These are phyloP conservation scores for Colletotrichum musae DNA, from an alignment of 2,329 filamentous ascomycete species.

Conservation along the genomic window DNA sequence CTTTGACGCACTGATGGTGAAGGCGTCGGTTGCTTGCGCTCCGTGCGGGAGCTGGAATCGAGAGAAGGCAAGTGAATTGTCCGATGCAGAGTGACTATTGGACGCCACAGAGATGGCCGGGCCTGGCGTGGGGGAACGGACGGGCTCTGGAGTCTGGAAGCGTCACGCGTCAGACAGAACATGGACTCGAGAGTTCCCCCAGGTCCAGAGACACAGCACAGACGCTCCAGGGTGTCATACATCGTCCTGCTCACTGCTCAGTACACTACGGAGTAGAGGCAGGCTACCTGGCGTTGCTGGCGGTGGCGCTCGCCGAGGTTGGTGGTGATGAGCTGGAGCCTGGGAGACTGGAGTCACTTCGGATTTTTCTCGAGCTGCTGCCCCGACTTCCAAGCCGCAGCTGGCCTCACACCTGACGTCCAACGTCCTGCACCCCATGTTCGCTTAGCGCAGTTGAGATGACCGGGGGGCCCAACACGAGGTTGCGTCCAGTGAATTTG, in stretches of 20 bases:
- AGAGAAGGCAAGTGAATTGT: constrained; percentile 19
- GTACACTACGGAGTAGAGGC: background rate
- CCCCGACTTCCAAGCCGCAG: constrained; percentile 2
- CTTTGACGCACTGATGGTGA: constrained; percentile 28
- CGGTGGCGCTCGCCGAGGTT: constrained; percentile 19
- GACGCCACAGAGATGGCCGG: constrained; percentile 33
- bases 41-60: constrained; percentile 34
- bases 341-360: background rate
- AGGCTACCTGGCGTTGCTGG: constrained; percentile 9
- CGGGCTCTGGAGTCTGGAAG: constrained; percentile 22
- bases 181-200: constrained; percentile 1
- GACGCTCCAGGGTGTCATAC: background rate
- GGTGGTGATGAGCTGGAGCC: background rate
- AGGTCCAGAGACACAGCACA: background rate
- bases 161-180: constrained; percentile 28
- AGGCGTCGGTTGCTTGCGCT: constrained; percentile 15
- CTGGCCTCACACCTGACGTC: constrained; percentile 28
- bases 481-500: constrained; percentile 29
- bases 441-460: constrained; percentile 16
- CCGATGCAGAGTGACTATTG: constrained; percentile 36
- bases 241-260: background rate
- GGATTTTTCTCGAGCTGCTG: background rate
- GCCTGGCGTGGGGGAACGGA: constrained; percentile 18
- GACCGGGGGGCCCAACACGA: constrained; percentile 37
- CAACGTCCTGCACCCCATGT: constrained; percentile 33